Conservation (phyloP, 306 rosid genomes). For the Quercus robur region DNA sequence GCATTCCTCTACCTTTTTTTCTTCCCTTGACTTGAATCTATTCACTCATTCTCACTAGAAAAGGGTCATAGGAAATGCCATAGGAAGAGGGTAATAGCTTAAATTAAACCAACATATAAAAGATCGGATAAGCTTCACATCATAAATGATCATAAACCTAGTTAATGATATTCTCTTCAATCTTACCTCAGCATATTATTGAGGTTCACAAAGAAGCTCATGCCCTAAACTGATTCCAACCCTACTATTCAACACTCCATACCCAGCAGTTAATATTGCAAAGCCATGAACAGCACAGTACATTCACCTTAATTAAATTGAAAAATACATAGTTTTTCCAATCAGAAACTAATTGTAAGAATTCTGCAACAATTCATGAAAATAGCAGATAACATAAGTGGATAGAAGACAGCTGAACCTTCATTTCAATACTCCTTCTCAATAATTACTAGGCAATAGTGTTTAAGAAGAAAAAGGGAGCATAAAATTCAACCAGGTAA, state of each 20-base stretch:
- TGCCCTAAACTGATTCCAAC: background rate
- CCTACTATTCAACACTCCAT: background rate
- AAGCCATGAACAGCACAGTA: background rate
- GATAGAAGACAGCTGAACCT: background rate
- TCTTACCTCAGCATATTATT: background rate
- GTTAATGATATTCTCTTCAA: background rate
- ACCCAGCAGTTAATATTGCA: background rate
- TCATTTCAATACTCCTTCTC: background rate
- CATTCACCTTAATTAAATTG: background rate
- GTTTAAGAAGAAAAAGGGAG: background rate
- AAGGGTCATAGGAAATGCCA: background rate
- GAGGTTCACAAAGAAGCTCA: background rate
- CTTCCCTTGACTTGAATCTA: too few relatives aligned
- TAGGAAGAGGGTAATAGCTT: background rate
- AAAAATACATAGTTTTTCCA: background rate
- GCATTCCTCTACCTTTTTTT: too few relatives aligned
- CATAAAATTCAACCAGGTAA: background rate
- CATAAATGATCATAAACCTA: background rate
- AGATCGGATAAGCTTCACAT: background rate
- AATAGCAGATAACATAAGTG: background rate
- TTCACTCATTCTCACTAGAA: too few relatives aligned
- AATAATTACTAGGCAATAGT: background rate
- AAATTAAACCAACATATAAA: background rate
- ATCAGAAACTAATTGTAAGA: background rate
- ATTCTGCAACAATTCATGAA: background rate